These are phyloP conservation scores for Laguncularia racemosa DNA, from an alignment of 345 rosid species.

Conservation along the genomic window DNA sequence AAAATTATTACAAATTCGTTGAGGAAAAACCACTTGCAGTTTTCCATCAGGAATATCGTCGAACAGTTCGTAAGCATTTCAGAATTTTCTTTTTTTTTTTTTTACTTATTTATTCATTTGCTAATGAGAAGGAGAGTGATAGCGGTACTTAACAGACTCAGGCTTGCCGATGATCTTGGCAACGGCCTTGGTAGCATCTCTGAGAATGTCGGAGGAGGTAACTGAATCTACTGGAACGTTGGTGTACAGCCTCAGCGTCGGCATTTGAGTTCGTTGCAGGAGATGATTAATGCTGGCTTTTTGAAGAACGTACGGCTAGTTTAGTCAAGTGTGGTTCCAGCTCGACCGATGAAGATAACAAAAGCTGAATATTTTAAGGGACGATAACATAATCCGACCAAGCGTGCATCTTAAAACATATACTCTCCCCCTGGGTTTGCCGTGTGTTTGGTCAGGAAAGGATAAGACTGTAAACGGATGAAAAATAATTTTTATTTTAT, in stretches of 20 bases:
- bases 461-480: too few species aligned
- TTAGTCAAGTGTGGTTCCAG: constrained; percentile 2
- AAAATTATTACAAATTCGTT: not conserved
- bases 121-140: not conserved
- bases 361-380: not conserved
- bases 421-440: too few species aligned
- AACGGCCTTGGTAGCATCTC: constrained; percentile 81
- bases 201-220: constrained; percentile 78
- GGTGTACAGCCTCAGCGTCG: constrained; percentile 73
- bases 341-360: not conserved
- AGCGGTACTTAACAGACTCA: constrained; percentile 51
- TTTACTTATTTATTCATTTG: too few species aligned
- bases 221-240: constrained; percentile 87
- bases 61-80: constrained; percentile 21
- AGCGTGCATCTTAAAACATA: too few species aligned
- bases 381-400: too few species aligned
- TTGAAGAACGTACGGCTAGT: not conserved
- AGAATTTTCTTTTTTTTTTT: not conserved
- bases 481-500: too few species aligned
- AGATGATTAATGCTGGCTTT: not conserved
- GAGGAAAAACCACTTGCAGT: not conserved
- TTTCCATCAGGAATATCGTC: constrained; percentile 23
- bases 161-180: constrained; percentile 92
- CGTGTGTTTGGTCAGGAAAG: too few species aligned
- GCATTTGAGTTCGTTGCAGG: constrained; percentile 35